Conservation (phyloP, 225 moss, liverwort and hornwort genomes). For the Rhytidiadelphus loreus region DNA sequence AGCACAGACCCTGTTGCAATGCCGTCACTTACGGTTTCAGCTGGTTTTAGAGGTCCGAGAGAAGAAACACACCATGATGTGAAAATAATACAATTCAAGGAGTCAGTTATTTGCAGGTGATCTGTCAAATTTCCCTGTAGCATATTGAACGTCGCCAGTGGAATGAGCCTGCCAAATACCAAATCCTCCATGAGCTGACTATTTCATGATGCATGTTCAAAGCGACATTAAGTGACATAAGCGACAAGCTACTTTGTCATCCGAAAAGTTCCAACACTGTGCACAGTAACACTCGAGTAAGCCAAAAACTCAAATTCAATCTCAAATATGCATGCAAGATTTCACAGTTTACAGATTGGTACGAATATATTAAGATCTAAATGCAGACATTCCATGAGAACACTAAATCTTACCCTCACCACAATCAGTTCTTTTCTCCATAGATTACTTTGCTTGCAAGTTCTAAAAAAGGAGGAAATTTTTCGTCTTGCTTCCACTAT, state of each 20-base stretch:
- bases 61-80: constrained; percentile 22
- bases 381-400: neutral
- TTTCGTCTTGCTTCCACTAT: neutral
- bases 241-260: neutral
- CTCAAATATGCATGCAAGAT: neutral
- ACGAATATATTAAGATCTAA: neutral
- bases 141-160: neutral
- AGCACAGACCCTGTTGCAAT: neutral
- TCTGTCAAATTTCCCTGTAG: neutral
- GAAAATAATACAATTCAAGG: neutral
- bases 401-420: neutral
- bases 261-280: neutral
- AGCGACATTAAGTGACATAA: neutral
- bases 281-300: neutral
- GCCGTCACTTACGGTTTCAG: neutral
- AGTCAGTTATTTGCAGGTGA: constrained; percentile 21
- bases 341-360: neutral
- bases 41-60: neutral
- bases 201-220: neutral
- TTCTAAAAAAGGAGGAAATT: neutral
- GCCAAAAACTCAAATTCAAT: neutral
- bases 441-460: neutral
- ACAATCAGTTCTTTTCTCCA: neutral
- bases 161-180: constrained; percentile 17
- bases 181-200: neutral